A percentile compares a stretch with the other conserved stretches of the same genome.
These are phyloP conservation scores for Aspergillus spinulosporus DNA, from an alignment of 2,329 filamentous ascomycete genomes.

Conservation along the genomic window DNA sequence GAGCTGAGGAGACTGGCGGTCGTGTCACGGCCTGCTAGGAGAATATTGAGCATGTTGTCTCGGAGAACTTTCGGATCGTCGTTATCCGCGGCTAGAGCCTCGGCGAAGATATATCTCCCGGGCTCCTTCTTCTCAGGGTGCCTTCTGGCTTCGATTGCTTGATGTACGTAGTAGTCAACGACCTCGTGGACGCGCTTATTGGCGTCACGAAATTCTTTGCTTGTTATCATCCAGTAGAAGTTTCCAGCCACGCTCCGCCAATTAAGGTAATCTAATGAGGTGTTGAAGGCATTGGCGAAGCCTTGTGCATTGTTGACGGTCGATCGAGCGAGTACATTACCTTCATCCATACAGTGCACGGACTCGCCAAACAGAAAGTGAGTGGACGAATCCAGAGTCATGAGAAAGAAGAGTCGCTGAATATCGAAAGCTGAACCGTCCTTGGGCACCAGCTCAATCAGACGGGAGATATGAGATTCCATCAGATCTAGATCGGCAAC, in stretches of 20 bases:
- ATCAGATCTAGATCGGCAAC: constrained; percentile 71
- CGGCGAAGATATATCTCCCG: constrained; percentile 51
- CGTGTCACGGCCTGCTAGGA: constrained; percentile 56
- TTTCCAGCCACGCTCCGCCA: constrained; percentile 31
- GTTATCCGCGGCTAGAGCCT: constrained; percentile 50
- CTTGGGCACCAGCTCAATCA: constrained; percentile 63
- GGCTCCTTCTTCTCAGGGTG: constrained; percentile 32
- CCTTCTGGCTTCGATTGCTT: constrained; percentile 41
- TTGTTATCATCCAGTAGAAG: constrained; percentile 42
- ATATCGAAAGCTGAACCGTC: constrained; percentile 62
- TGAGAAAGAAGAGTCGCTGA: constrained; percentile 74
- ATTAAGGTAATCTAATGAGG: constrained; percentile 34
- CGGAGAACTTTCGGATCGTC: constrained; percentile 49
- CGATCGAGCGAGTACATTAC: constrained; percentile 51
- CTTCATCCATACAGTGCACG: constrained; percentile 58
- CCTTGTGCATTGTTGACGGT: constrained; percentile 34
- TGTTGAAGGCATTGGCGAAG: constrained; percentile 41
- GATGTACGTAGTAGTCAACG: constrained; percentile 51
- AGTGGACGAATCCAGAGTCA: constrained; percentile 80
- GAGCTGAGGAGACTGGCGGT: constrained; percentile 50
- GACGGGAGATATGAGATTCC: constrained; percentile 70
- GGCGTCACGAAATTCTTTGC: constrained; percentile 43
- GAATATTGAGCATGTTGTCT: constrained; percentile 52
- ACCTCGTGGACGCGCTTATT: constrained; percentile 48
- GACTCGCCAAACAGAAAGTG: constrained; percentile 82